Percentiles rank a stretch among this genome's conserved stretches.
Conservation (phyloP, 2,329 filamentous ascomycete genomes). For the Pestalotiopsis sp. region DNA sequence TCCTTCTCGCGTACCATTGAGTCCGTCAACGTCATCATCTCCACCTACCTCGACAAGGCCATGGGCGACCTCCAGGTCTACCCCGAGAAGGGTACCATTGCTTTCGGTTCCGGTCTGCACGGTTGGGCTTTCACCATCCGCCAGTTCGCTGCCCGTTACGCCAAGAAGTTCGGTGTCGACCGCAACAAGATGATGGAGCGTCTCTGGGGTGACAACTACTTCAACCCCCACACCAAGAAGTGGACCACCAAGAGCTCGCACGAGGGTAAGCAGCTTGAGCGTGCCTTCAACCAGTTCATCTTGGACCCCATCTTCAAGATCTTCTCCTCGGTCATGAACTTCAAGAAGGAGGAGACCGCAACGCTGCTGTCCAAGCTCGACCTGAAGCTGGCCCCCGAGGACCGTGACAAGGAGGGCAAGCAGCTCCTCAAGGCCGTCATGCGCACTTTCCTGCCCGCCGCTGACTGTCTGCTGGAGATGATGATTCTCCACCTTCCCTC, state of each 20-base stretch:
- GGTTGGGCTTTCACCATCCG: conserved; percentile 99
- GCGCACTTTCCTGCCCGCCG: conserved; percentile 97
- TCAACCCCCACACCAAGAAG: conserved; percentile 99
- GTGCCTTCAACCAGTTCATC: conserved; percentile 99
- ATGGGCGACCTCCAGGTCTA: conserved; percentile 99
- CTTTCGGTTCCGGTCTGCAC: conserved; percentile 99
- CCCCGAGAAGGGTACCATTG: conserved; percentile 95
- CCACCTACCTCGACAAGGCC: conserved; percentile 95
- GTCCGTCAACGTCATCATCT: conserved; percentile 99
- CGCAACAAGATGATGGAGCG: conserved; percentile 99
- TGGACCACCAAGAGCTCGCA: conserved; percentile 86
- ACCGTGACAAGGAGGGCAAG: conserved; percentile 96
- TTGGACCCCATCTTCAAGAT: conserved; percentile 99
- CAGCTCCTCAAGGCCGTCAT: conserved; percentile 96
- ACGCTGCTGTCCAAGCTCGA: conserved; percentile 88
- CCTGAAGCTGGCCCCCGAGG: conserved; percentile 84
- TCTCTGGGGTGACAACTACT: conserved; percentile 99
- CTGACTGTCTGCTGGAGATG: conserved; percentile 98
- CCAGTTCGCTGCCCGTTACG: conserved; percentile 93
- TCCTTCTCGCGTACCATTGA: conserved; percentile 99
- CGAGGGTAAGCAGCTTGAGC: conserved; percentile 89
- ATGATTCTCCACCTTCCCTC: conserved; percentile 99
- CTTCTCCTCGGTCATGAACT: conserved; percentile 95
- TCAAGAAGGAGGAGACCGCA: conserved; percentile 90
- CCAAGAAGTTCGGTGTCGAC: conserved; percentile 99